These are phyloP conservation scores for Scedosporium apiospermum DNA, from an alignment of 2,329 filamentous ascomycete genomes.

Conservation along the genomic window DNA sequence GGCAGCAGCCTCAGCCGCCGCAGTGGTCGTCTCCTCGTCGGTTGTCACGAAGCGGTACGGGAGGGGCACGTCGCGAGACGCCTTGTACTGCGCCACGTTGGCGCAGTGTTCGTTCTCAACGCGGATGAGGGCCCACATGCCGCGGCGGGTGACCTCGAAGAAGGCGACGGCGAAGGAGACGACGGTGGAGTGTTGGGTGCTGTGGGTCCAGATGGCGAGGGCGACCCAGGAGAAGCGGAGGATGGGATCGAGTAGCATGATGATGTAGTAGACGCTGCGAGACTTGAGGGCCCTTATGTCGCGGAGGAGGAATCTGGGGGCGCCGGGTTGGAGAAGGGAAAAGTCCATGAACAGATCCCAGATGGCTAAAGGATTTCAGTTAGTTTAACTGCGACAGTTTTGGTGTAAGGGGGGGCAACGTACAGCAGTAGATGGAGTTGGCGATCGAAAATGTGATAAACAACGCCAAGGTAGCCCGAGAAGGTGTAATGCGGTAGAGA, in stretches of 20 bases:
- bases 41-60: conserved; percentile 58
- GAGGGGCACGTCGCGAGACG: conserved; percentile 75
- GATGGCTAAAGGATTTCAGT: conserved; percentile 39
- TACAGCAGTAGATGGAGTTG: conserved; percentile 75
- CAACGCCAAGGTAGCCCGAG: conserved; percentile 47
- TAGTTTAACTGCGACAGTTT: neutral
- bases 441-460: conserved; percentile 76
- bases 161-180: conserved; percentile 72
- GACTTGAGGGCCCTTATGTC: conserved; percentile 71
- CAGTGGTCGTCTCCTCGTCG: conserved; percentile 9
- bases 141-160: conserved; percentile 72
- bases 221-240: conserved; percentile 92
- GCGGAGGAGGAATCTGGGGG: conserved; percentile 59
- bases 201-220: conserved; percentile 73
- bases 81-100: conserved; percentile 84
- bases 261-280: conserved; percentile 74
- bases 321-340: conserved; percentile 72
- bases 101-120: conserved; percentile 97
- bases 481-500: conserved; percentile 67
- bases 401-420: conserved; percentile 19
- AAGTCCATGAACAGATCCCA: conserved; percentile 98
- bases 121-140: conserved; percentile 85
- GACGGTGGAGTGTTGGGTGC: conserved; percentile 73
- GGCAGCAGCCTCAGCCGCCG: neutral
- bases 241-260: conserved; percentile 75